phyloP scores from a whole-genome alignment of 2,329 filamentous ascomycete species.

The Xylaria digitata region DNA sequence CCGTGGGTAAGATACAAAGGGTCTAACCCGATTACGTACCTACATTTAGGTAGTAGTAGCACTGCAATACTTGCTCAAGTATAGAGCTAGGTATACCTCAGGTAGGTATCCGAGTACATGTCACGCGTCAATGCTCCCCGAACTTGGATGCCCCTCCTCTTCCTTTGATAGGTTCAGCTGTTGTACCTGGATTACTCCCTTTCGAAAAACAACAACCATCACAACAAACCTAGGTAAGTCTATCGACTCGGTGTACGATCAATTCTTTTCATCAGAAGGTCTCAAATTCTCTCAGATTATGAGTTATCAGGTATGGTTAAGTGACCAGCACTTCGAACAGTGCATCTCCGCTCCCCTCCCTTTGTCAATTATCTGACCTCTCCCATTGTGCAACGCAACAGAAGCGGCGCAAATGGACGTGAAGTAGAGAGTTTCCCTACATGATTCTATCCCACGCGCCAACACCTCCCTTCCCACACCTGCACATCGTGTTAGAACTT shows the following conservation, averaged over 20 bases:
- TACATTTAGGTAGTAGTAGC: background rate
- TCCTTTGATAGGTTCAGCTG: conserved; percentile 15
- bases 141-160: background rate
- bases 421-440: conserved; percentile 5
- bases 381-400: conserved; percentile 7
- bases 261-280: background rate
- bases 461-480: conserved; percentile 6
- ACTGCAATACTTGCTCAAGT: conserved; percentile 9
- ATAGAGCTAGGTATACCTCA: conserved; percentile 7
- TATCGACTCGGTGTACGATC: background rate
- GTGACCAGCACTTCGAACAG: conserved; percentile 6
- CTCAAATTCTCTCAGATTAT: conserved; percentile 7
- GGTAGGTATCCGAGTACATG: conserved; percentile 15
- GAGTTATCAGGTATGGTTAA: conserved; percentile 1
- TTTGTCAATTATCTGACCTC: conserved; percentile 3
- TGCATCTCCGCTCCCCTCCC: conserved; percentile 15
- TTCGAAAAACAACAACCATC: conserved; percentile 14
- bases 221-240: background rate
- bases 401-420: too few relatives aligned
- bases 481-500: conserved; percentile 3
- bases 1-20: conserved; percentile 3
- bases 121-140: conserved; percentile 21
- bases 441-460: conserved; percentile 14
- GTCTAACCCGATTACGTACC: background rate
- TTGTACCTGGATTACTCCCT: conserved; percentile 8